Evolutionary conservation across 352 stramenopile species (phyloP), one percentile per base, ranked within the genome.

Genomic region (Phytophthora parvispora): DNA sequence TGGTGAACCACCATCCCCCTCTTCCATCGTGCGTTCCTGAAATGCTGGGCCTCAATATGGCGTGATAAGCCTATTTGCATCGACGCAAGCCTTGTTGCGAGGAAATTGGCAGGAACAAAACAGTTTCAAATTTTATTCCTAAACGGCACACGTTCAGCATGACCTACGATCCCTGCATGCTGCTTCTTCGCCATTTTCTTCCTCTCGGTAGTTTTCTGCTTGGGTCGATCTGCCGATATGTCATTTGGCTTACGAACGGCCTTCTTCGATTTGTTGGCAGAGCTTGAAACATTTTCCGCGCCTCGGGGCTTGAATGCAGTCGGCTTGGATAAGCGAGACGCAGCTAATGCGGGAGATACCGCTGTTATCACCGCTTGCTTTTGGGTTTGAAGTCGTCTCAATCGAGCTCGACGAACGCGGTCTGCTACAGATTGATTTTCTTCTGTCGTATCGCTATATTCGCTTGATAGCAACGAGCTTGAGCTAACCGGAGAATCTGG

Each of bases 391-490:
- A 78, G 22, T 12, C 66, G 43, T 9, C 60, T 48, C 28, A 78
- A 49, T 32, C 70, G 55, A 12, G 70, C 66, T 42, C 66, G 60
- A 40, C 60, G 58, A 12, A 72, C 43, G 7, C 45, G 66, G 40
- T 69, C 53, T 13, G 27, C 38, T 25, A 68, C 49, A 4, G n/a
- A 68, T 49, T 67, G 55, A 16, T 54, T 45, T 32, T 72, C 63
- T 3, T 66, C 56, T 5, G 60, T 45, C 3, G 40, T 62, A 28
- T 69, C 57, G 38, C 51, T 68, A 8, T 74, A 64, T 34, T 78
- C 59, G 4, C 76, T 71, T 12, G 74, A 87, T 20, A 77, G 56
- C 24, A 67, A 83, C 3, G 74, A 75, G 18, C 52, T 71, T 10
- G 75, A 86, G 24, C 59, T 84, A 29, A 65, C 64, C 1, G 67